Evolutionary conservation across 31 red algal genomes (phyloP).

Genomic region (Pterothamnion heteromorphum): DNA sequence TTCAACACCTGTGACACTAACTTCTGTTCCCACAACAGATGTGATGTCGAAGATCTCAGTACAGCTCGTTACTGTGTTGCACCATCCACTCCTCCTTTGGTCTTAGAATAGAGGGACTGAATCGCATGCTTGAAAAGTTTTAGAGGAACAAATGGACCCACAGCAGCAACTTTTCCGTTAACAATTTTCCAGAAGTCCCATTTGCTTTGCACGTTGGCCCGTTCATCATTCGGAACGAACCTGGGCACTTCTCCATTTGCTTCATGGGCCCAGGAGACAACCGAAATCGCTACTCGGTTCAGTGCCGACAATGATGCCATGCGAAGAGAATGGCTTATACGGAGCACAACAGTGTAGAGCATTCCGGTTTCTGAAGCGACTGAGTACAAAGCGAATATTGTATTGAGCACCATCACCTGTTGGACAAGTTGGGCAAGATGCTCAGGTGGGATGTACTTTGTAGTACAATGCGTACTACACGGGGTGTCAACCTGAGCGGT

Average conservation of each 20-base stretch:
- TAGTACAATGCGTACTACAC: no score
- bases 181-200: constrained; percentile 38
- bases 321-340: background rate
- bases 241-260: background rate
- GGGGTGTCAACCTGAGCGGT: no score
- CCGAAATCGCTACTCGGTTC: background rate
- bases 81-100: constrained; percentile 36
- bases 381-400: background rate
- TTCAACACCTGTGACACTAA: constrained; percentile 44
- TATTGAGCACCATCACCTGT: background rate
- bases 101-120: constrained; percentile 55
- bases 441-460: constrained; percentile 37
- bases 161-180: constrained; percentile 18
- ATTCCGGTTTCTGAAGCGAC: constrained; percentile 38
- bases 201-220: background rate
- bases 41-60: constrained; percentile 13
- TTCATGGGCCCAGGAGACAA: constrained; percentile 44
- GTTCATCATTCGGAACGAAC: background rate
- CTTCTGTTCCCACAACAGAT: constrained; percentile 49
- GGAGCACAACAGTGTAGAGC: background rate
- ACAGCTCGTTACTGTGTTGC: constrained; percentile 40
- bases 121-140: constrained; percentile 52
- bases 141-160: constrained; percentile 27
- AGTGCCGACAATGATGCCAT: background rate
- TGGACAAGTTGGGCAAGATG: constrained; percentile 47